A percentile compares a stretch with the other conserved stretches of the same genome.
These are phyloP conservation scores for Cubamyces lactineus DNA, from an alignment of 768 basidiomycete species.

Conservation along the genomic window DNA sequence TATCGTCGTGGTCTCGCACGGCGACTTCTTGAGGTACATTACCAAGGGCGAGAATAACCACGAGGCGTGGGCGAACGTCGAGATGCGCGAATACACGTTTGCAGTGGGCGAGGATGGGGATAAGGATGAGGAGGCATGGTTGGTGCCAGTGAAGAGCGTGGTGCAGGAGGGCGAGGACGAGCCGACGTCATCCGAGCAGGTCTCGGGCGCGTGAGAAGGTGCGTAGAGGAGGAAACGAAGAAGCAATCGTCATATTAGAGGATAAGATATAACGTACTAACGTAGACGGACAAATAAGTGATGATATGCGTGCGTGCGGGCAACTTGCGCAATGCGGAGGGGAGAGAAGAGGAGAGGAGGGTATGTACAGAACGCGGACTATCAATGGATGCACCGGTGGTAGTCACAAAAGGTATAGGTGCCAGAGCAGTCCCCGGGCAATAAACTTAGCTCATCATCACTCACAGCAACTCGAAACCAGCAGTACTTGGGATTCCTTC, in stretches of 20 bases:
- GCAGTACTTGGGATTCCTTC: background rate
- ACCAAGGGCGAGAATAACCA: conserved; percentile 30
- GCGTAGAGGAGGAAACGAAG: background rate
- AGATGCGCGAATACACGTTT: conserved; percentile 35
- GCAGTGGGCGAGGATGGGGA: conserved; percentile 26
- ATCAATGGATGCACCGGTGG: conserved; percentile 1
- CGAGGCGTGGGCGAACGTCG: conserved; percentile 33
- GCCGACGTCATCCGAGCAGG: conserved; percentile 31
- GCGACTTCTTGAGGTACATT: conserved; percentile 32
- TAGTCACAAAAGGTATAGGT: conserved; percentile 17
- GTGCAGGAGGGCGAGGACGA: conserved; percentile 30
- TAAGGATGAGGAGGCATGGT: conserved; percentile 29
- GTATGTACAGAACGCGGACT: conserved; percentile 19
- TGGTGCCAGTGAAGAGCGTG: conserved; percentile 26
- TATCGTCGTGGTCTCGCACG: conserved; percentile 35
- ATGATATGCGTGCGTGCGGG: too few relatives aligned
- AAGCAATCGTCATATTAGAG: conserved; percentile 12
- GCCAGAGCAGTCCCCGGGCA: conserved; percentile 3
- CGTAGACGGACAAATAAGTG: background rate
- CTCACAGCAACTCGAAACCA: background rate
- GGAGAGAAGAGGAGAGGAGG: background rate
- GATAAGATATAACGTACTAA: conserved; percentile 1
- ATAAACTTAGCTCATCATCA: conserved; percentile 10
- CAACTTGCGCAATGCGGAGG: background rate
- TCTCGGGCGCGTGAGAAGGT: background rate